phyloP scores from a whole-genome alignment of 208 protist species.

The Leishmania arabica region DNA sequence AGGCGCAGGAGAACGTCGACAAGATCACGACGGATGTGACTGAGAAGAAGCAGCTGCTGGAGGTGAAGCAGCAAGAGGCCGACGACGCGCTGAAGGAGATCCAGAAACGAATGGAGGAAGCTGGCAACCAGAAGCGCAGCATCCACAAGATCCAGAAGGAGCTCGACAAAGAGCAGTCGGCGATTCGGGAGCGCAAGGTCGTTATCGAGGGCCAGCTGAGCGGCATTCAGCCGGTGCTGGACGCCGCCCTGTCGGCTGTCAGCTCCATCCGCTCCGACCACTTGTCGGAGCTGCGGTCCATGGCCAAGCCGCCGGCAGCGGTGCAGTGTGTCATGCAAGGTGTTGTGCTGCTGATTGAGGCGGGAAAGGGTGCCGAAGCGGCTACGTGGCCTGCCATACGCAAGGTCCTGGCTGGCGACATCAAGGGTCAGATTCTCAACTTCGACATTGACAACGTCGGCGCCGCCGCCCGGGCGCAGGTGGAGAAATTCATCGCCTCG shows the following conservation, averaged over 20 bases:
- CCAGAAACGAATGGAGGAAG: conserved; percentile 95
- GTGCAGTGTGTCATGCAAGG: conserved; percentile 97
- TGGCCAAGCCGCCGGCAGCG: conserved; percentile 95
- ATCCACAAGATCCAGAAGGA: conserved; percentile 94
- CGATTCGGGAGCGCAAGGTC: conserved; percentile 85
- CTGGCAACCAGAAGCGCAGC: conserved; percentile 91
- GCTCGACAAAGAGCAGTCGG: conserved; percentile 92
- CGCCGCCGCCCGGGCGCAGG: conserved; percentile 58
- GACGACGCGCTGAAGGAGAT: conserved; percentile 96
- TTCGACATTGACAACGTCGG: conserved; percentile 94
- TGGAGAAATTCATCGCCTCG: conserved; percentile 87
- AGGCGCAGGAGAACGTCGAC: conserved; percentile 95
- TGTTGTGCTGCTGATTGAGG: conserved; percentile 94
- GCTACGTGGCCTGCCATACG: conserved; percentile 95
- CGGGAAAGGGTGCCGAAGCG: conserved; percentile 70
- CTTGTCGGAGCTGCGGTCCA: conserved; percentile 96
- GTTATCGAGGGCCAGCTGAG: conserved; percentile 94
- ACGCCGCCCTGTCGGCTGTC: conserved; percentile 93
- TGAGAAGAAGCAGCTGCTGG: conserved; percentile 88
- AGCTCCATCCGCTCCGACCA: conserved; percentile 93
- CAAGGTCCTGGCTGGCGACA: conserved; percentile 92
- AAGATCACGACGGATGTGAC: conserved; percentile 92
- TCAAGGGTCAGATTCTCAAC: conserved; percentile 96
- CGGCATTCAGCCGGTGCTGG: conserved; percentile 95
- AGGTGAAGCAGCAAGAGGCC: conserved; percentile 95